A percentile compares a stretch with the other conserved stretches of the same genome.
These are phyloP conservation scores for Salvia rosmarinus DNA, from an alignment of 257 asterid genomes.

Conservation along the genomic window DNA sequence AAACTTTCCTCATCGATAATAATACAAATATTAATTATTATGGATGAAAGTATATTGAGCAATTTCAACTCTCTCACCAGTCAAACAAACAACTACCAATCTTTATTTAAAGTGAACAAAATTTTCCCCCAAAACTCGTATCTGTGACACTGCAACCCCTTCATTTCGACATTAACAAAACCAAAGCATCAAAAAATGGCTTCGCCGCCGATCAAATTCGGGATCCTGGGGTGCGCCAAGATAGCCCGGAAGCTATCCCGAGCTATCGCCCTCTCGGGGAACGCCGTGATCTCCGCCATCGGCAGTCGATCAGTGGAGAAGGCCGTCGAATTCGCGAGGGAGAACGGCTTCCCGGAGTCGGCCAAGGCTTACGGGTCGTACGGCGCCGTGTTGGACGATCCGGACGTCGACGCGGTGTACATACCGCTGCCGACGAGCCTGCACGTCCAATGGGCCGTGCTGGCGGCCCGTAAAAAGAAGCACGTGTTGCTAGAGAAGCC, in stretches of 20 bases:
- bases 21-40: no score
- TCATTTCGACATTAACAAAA: neutral
- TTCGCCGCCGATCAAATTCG: conserved; percentile 40
- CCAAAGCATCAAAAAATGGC: conserved; percentile 22
- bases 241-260: conserved; percentile 58
- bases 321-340: conserved; percentile 50
- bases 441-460: conserved; percentile 62
- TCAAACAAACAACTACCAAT: no score
- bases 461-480: conserved; percentile 61
- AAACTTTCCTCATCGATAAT: no score
- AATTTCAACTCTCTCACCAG: no score
- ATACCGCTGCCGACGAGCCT: conserved; percentile 65
- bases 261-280: conserved; percentile 50
- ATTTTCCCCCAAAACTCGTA: neutral
- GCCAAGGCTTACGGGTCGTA: conserved; percentile 57
- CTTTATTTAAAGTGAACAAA: no score
- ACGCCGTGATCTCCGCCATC: conserved; percentile 50
- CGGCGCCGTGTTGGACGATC: conserved; percentile 56
- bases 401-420: conserved; percentile 64
- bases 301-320: conserved; percentile 62
- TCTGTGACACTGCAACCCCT: neutral
- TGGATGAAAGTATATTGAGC: no score
- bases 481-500: conserved; percentile 65
- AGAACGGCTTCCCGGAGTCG: conserved; percentile 49
- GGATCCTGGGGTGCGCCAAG: conserved; percentile 62